Percentiles rank a stretch among this genome's conserved stretches.
phyloP scores from a whole-genome alignment of 2,329 filamentous ascomycete species.

The Aspergillus hiratsukae region DNA sequence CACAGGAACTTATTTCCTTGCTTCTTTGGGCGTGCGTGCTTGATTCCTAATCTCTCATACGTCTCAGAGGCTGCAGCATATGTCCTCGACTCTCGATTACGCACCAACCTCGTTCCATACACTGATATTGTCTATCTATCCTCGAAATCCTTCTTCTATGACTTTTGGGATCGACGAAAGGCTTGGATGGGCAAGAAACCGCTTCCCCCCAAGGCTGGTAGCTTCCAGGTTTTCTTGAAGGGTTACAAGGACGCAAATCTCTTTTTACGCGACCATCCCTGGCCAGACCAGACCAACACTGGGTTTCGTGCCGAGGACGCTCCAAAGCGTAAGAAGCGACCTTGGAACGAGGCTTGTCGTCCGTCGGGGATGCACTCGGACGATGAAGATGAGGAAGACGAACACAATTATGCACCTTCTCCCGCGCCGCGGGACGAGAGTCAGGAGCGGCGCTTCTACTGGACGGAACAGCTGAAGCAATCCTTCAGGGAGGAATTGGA shows the following conservation, averaged over 20 bases:
- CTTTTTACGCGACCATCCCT: constrained; percentile 90
- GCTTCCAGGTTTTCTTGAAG: constrained; percentile 95
- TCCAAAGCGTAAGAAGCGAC: constrained; percentile 62
- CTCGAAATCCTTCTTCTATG: constrained; percentile 96
- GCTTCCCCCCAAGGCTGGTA: constrained; percentile 84
- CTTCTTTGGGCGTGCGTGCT: constrained; percentile 89
- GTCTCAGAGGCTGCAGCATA: constrained; percentile 97
- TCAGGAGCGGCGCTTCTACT: constrained; percentile 59
- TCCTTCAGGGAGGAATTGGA: constrained; percentile 92
- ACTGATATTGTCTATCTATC: constrained; percentile 92
- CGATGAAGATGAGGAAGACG: constrained; percentile 58
- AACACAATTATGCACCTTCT: constrained; percentile 35
- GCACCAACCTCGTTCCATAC: constrained; percentile 89
- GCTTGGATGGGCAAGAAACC: constrained; percentile 83
- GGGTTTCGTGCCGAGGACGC: constrained; percentile 66
- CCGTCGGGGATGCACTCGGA: constrained; percentile 58
- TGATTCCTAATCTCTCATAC: constrained; percentile 96
- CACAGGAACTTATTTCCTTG: constrained; percentile 96
- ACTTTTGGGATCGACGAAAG: constrained; percentile 90
- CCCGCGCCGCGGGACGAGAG: constrained; percentile 45
- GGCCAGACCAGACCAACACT: constrained; percentile 79
- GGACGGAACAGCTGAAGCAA: constrained; percentile 85
- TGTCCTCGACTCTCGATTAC: constrained; percentile 83
- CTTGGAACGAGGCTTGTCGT: constrained; percentile 79
- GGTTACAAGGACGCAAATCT: constrained; percentile 96